These are phyloP conservation scores for Leishmania major DNA, from an alignment of 208 protist genomes.

Conservation along the genomic window DNA sequence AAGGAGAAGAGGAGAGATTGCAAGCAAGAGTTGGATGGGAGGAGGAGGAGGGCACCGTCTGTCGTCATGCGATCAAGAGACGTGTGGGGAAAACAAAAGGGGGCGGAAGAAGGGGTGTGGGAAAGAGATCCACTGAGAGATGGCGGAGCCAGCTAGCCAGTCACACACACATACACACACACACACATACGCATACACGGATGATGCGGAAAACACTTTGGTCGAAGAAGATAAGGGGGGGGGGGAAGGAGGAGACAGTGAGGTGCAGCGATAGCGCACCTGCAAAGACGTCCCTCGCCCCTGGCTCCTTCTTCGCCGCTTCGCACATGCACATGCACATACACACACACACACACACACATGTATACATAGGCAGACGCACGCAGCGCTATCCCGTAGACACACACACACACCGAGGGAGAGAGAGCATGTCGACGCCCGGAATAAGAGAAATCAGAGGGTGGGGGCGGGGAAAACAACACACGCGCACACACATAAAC, in stretches of 20 bases:
- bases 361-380: not conserved
- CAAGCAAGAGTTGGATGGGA: not conserved
- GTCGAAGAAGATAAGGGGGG: not conserved
- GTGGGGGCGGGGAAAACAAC: not conserved
- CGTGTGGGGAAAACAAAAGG: not conserved
- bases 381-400: not conserved
- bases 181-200: constrained; percentile 2
- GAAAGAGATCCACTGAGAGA: not conserved
- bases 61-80: constrained; percentile 1
- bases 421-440: too few species aligned
- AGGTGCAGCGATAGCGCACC: not conserved
- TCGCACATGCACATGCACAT: not conserved
- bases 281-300: not conserved
- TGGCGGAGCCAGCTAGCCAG: not conserved
- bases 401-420: not conserved
- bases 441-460: not conserved
- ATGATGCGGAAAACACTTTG: not conserved
- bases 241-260: not conserved
- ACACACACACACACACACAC: not conserved
- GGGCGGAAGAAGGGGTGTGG: not conserved
- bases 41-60: not conserved
- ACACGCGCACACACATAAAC: not conserved
- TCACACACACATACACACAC: not conserved
- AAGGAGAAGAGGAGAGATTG: not conserved
- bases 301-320: constrained; percentile 1